A percentile compares a stretch with the other conserved stretches of the same genome.
Conservation (phyloP, 345 rosid genomes). For the Bruguiera gymnorhiza region DNA sequence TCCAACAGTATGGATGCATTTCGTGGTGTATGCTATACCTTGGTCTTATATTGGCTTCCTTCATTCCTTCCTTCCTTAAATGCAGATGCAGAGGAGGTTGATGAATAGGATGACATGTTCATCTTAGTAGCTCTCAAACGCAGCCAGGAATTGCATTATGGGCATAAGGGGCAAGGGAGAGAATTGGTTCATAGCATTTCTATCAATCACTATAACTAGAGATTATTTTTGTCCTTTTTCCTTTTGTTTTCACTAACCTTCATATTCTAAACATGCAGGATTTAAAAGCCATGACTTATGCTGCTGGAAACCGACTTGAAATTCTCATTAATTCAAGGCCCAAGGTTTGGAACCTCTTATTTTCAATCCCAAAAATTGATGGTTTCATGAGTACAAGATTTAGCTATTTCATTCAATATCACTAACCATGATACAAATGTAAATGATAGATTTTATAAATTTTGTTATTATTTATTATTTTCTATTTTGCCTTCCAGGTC, state of each 20-base stretch:
- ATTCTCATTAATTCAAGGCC: conserved; percentile 38
- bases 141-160: conserved; percentile 87
- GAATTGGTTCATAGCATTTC: conserved; percentile 12
- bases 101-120: conserved; percentile 80
- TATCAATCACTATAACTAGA: background rate
- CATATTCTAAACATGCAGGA: conserved; percentile 36
- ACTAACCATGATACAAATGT: too few relatives aligned
- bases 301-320: conserved; percentile 47
- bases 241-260: conserved; percentile 1
- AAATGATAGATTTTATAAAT: too few relatives aligned
- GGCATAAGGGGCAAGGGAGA: conserved; percentile 53
- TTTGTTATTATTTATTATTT: background rate
- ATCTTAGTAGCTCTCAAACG: conserved; percentile 75
- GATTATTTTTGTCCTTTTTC: background rate
- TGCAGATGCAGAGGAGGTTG: conserved; percentile 79
- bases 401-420: too few relatives aligned
- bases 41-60: background rate
- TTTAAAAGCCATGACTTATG: conserved; percentile 83
- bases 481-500: background rate
- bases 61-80: background rate
- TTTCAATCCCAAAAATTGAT: background rate
- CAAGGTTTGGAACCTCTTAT: conserved; percentile 40
- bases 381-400: background rate
- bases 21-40: background rate
- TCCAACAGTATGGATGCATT: background rate